phyloP scores from a whole-genome alignment of 441 rosid genomes.

The Adansonia gregorii region DNA sequence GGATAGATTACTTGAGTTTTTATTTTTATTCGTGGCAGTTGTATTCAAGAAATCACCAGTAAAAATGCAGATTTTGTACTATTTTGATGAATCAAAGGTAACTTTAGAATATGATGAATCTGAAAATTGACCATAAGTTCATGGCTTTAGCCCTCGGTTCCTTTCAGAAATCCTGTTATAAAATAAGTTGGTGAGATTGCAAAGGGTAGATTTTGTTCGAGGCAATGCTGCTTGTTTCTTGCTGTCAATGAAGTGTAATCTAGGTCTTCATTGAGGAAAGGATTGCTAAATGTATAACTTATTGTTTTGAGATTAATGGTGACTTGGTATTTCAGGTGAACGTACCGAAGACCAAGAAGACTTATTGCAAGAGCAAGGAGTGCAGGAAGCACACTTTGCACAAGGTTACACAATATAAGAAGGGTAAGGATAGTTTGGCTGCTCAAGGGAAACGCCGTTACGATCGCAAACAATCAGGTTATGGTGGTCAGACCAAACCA shows the following conservation, averaged over 20 bases:
- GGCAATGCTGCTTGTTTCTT: neutral
- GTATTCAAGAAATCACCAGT: neutral
- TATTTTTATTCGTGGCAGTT: neutral
- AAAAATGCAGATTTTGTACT: neutral
- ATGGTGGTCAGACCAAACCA: conserved; percentile 73
- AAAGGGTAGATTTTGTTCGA: neutral
- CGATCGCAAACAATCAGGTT: conserved; percentile 72
- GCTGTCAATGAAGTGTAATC: neutral
- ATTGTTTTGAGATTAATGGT: neutral
- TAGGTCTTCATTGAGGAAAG: conserved; percentile 3
- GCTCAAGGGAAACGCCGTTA: conserved; percentile 77
- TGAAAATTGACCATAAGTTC: neutral
- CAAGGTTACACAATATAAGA: conserved; percentile 77
- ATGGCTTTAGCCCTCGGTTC: neutral
- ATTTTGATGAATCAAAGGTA: neutral
- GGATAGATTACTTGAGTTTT: neutral
- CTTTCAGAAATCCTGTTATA: neutral
- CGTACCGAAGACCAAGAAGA: conserved; percentile 73
- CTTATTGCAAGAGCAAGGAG: conserved; percentile 72
- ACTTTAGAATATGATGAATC: neutral
- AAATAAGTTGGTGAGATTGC: neutral
- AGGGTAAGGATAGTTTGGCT: conserved; percentile 72
- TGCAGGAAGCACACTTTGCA: conserved; percentile 78
- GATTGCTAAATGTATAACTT: neutral
- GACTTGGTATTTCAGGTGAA: conserved; percentile 47